Evolutionary conservation across 2,329 filamentous ascomycete genomes (phyloP).

Genomic region (Chaetomiaceae sp.): DNA sequence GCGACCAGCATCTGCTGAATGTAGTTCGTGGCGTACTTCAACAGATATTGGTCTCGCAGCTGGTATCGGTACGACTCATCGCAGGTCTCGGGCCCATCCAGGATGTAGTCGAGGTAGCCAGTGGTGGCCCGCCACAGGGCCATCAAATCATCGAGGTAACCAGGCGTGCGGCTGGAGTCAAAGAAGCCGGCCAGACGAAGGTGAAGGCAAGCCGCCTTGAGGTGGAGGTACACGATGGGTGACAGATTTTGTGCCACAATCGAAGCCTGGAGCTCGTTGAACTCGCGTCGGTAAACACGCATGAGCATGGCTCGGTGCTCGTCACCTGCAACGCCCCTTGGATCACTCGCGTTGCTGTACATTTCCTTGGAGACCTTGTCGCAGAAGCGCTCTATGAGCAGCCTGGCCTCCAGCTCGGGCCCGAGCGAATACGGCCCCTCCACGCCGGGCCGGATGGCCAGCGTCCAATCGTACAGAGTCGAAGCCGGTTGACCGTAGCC

Average conservation of each 20-base stretch:
- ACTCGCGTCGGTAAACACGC: conserved; percentile 62
- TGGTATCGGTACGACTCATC: conserved; percentile 41
- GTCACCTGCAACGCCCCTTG: conserved; percentile 63
- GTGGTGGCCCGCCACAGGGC: conserved; percentile 69
- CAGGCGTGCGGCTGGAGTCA: conserved; percentile 66
- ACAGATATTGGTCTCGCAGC: conserved; percentile 47
- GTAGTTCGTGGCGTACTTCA: conserved; percentile 68
- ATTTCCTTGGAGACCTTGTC: conserved; percentile 76
- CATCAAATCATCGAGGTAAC: conserved; percentile 70
- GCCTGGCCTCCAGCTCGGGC: conserved; percentile 60
- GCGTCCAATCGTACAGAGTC: conserved; percentile 71
- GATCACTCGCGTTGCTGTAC: conserved; percentile 72
- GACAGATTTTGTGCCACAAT: conserved; percentile 56
- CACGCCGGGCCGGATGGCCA: conserved; percentile 57
- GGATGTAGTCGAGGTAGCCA: conserved; percentile 62
- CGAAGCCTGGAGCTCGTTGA: conserved; percentile 57
- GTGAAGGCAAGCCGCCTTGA: conserved; percentile 69
- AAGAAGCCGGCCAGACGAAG: conserved; percentile 77
- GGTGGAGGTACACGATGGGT: conserved; percentile 58
- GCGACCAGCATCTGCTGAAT: conserved; percentile 84
- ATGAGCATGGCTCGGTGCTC: conserved; percentile 64
- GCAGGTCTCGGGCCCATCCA: conserved; percentile 47
- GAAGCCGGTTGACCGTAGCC: conserved; percentile 79
- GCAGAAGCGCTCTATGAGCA: conserved; percentile 69
- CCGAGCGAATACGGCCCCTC: conserved; percentile 56